Evolutionary conservation across 129 eudicot genomes (phyloP).

Genomic region (Escallonia rubra): DNA sequence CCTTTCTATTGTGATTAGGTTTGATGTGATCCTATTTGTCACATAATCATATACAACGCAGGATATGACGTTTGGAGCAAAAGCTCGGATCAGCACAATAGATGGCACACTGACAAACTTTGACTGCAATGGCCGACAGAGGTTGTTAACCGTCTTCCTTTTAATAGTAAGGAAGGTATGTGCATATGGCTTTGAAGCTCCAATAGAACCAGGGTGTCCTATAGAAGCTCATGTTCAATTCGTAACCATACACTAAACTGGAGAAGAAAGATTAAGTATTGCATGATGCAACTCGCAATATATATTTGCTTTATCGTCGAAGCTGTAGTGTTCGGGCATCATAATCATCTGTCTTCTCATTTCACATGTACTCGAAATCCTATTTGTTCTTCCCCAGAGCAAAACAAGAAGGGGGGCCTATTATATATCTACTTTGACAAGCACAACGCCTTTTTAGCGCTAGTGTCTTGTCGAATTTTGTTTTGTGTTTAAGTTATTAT

Average conservation of each 20-base stretch:
- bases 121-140: neutral
- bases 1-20: neutral
- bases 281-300: no score
- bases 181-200: slow-evolving; percentile 5
- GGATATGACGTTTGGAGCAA: no score
- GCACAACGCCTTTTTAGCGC: no score
- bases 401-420: neutral
- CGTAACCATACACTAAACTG: no score
- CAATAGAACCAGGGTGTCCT: neutral
- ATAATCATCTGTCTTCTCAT: neutral
- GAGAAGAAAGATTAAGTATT: no score
- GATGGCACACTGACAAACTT: neutral
- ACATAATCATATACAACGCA: no score
- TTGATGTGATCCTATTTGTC: neutral
- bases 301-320: no score
- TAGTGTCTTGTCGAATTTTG: neutral
- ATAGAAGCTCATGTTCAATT: no score
- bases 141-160: neutral
- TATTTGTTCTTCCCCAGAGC: neutral
- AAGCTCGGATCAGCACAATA: neutral
- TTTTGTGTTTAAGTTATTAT: no score
- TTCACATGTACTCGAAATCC: neutral
- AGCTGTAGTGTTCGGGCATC: no score
- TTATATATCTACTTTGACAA: neutral
- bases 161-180: neutral